Base-by-base conservation (phyloP, 2,329 filamentous ascomycete genomes). In the Sporothrix sp. region DNA sequence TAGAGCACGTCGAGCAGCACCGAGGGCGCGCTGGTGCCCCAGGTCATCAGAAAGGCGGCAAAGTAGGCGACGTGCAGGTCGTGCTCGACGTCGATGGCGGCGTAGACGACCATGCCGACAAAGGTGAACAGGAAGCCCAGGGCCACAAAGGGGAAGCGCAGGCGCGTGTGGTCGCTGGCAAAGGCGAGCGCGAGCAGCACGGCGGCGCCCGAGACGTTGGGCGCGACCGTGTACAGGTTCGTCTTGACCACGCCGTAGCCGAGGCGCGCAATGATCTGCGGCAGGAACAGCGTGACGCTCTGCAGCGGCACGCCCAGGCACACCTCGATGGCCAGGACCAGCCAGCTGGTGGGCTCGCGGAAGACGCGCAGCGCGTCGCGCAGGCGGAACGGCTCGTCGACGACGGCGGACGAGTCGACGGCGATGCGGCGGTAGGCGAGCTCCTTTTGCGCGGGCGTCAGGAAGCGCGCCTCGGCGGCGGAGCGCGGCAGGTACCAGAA, bases 201-300 rank as follows among this genome's bases (percentile, higher is more conserved):
- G 1, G 77, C 75, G 0, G 85, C 84, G 1, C 86, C 87, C 0
- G 78, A 79, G 40, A 87, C 74, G 59, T 90, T 91, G 1, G 87
- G 87, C 0, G 86, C 87, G 0, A 91, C 85, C 0, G 86, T 90
- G 66, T 86, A 89, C 0, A 91, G 72, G 59, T 93, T 91, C 0
- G 85, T 89, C 62, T 73, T 75, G 57, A 79, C 66, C 2, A 70
- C 67, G 36, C 32, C 21, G 54, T 50, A 56, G 52, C 50, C 50
- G 3, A 59, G 55, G 25, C 57, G 57, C 14, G 40, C 38, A n/a
- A 59, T 53, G 51, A 58, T 59, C 46, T 57, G 54, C 3, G 57
- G 57, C 51, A 58, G 28, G 35, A 58, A 59, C 14, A 58, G 54
- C 5, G 40, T 51, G 14, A 80, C 76, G 4, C 69, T 72, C 61